phyloP scores from a whole-genome alignment of 176 grass and related monocot species.

The Avena atlantica region DNA sequence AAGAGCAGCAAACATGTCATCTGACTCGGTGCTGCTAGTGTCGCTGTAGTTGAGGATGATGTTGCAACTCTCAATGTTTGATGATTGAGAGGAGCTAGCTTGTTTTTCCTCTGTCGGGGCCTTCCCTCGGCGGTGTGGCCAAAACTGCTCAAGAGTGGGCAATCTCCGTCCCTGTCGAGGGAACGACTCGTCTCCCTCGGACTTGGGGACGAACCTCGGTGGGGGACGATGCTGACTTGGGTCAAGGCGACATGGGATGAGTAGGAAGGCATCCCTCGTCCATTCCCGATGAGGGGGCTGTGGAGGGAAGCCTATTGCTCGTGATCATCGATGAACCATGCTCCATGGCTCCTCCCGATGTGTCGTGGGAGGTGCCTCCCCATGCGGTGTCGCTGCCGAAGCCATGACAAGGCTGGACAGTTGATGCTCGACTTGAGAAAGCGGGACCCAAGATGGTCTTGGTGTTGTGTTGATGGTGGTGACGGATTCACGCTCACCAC shows the following conservation, averaged over 20 bases:
- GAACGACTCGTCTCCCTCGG: neutral
- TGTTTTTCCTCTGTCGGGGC: neutral
- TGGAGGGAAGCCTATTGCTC: neutral
- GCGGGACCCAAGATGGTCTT: too few relatives aligned
- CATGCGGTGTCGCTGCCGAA: too few relatives aligned
- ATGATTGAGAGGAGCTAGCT: neutral
- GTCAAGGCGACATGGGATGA: rapidly evolving
- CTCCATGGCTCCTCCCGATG: neutral
- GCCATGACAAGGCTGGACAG: too few relatives aligned
- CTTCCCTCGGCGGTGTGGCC: neutral
- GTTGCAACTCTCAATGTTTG: neutral
- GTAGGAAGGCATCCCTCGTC: rapidly evolving
- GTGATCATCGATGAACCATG: rapidly evolving
- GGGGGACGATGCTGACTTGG: neutral
- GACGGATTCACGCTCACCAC: too few relatives aligned
- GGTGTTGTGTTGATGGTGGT: too few relatives aligned
- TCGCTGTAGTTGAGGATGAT: neutral
- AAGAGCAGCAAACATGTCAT: too few relatives aligned
- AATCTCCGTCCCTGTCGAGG: neutral
- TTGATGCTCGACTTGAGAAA: too few relatives aligned
- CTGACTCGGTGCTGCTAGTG: too few relatives aligned
- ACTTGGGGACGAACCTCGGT: neutral
- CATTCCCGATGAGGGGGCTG: rapidly evolving
- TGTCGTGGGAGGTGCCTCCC: too few relatives aligned
- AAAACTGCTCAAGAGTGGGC: neutral